Evolutionary conservation across 139 green algal species (phyloP), one percentile per base, ranked within the genome.

Genomic region (Pleodorina starrii): DNA sequence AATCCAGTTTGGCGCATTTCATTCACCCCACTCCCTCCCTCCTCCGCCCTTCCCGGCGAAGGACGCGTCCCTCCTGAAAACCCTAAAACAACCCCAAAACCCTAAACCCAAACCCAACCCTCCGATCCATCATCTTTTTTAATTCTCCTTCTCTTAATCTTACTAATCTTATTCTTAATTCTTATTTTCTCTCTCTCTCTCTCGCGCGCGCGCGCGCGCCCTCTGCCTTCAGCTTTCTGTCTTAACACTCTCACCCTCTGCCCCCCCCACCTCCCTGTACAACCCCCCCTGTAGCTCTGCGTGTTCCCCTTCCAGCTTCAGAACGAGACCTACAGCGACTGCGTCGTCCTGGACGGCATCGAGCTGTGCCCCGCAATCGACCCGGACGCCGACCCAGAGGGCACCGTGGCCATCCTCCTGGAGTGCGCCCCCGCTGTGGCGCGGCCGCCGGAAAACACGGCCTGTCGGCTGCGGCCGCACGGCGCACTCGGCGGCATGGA

Each of bases 271-370:
- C n/a, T n/a, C n/a, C n/a, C n/a, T n/a, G n/a, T n/a, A n/a, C n/a
- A n/a, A n/a, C 54, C 3, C 7, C 63, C 29, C 17, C 44, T 40
- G 6, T 80, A 91, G 88, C 51, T 89, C 25, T 91, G 88, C 69
- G 12, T 91, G 11, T 63, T 91, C 0, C 88, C 88, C 14, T 91
- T 91, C 81, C 16, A 3, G 1, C 35, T 74, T 2, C 32, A 43
- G 35, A 66, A 73, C 69, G 54, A 36, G 46, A 88, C 51, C 27
- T 85, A 54, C 71, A 54, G 19, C 50, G 81, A 91, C 88, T 91
- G 88, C 81, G 1, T 85, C 19, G 7, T 16, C 0, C 6, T 63
- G 54, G 38, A 2, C 48, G 51, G 85, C 27, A 11, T 51, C 63
- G 76, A 80, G 68, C 9, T 82, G 19, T 88, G 82, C 68, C 82